Conservation (phyloP, 345 rosid species). For the Draba incana region DNA sequence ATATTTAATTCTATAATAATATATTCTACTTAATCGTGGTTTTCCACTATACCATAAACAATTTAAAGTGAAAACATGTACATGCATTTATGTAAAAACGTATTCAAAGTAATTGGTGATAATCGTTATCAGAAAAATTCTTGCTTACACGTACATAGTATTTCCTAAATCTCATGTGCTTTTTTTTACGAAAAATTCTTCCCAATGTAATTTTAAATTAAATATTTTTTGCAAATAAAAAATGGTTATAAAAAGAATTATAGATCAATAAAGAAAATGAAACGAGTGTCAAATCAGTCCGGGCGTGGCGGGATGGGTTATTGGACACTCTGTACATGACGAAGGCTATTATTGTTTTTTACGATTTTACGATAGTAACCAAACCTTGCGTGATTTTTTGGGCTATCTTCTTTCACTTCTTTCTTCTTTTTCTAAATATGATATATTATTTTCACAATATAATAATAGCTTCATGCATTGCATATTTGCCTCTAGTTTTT, state of each 20-base stretch:
- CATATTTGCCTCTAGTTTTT: no score
- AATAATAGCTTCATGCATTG: not conserved
- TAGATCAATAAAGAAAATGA: not conserved
- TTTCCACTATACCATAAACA: conserved; percentile 16
- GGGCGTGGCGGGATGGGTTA: conserved; percentile 46
- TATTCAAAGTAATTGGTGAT: not conserved
- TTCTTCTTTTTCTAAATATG: not conserved
- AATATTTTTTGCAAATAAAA: no score
- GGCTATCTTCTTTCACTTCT: conserved; percentile 29
- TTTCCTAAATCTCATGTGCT: not conserved
- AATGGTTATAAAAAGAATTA: no score
- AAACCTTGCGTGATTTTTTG: conserved; percentile 38
- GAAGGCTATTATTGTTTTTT: conserved; percentile 33
- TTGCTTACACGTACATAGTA: not conserved
- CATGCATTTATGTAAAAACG: conserved; percentile 10
- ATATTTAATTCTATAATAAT: not conserved
- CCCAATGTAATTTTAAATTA: no score
- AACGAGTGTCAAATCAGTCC: conserved; percentile 44
- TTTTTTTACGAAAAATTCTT: no score
- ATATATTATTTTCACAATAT: not conserved
- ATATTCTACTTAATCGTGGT: conserved; percentile 19
- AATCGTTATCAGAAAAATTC: not conserved
- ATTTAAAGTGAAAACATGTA: conserved; percentile 8
- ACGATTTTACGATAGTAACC: conserved; percentile 32
- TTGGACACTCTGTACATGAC: conserved; percentile 36